Percentiles rank a stretch among this genome's conserved stretches.
phyloP scores from a whole-genome alignment of 495 filamentous ascomycete species.

The Aspergillus steynii region DNA sequence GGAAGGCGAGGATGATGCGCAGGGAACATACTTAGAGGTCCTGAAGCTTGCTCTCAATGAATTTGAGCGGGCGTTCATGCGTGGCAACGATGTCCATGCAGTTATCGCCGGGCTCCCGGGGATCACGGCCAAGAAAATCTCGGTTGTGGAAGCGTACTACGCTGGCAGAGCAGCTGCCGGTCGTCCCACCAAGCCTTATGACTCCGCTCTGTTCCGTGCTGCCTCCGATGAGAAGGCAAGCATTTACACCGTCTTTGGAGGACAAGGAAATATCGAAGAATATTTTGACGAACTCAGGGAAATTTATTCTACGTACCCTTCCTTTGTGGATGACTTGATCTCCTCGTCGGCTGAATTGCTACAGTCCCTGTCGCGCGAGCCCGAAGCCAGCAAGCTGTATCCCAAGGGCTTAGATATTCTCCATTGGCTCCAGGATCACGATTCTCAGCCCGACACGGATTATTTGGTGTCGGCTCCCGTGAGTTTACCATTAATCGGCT shows the following conservation, averaged over 20 bases:
- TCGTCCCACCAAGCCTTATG: constrained; percentile 80
- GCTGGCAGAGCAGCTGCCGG: constrained; percentile 80
- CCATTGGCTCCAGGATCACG: constrained; percentile 83
- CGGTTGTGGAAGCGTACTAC: constrained; percentile 87
- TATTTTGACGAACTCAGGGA: constrained; percentile 97
- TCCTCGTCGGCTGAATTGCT: constrained; percentile 76
- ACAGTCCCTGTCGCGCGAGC: constrained; percentile 78
- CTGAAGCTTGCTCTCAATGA: constrained; percentile 87
- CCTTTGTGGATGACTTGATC: constrained; percentile 84
- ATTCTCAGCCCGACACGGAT: constrained; percentile 88
- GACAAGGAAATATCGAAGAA: constrained; percentile 99
- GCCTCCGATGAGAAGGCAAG: constrained; percentile 74
- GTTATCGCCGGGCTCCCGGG: constrained; percentile 81
- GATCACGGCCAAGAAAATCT: constrained; percentile 83
- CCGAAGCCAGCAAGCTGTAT: constrained; percentile 90
- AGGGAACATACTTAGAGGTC: constrained; percentile 82
- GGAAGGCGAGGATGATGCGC: constrained; percentile 84
- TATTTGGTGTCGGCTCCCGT: constrained; percentile 97
- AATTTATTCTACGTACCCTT: constrained; percentile 85
- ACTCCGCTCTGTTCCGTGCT: constrained; percentile 89
- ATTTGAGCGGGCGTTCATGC: constrained; percentile 91
- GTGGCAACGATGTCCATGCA: constrained; percentile 94
- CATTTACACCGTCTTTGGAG: constrained; percentile 92
- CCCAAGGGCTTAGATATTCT: constrained; percentile 93
- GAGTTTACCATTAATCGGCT: constrained; percentile 92